Evolutionary conservation across 2,329 filamentous ascomycete species (phyloP), one percentile per base, ranked within the genome.

Genomic region (Xylariaceae sp.): DNA sequence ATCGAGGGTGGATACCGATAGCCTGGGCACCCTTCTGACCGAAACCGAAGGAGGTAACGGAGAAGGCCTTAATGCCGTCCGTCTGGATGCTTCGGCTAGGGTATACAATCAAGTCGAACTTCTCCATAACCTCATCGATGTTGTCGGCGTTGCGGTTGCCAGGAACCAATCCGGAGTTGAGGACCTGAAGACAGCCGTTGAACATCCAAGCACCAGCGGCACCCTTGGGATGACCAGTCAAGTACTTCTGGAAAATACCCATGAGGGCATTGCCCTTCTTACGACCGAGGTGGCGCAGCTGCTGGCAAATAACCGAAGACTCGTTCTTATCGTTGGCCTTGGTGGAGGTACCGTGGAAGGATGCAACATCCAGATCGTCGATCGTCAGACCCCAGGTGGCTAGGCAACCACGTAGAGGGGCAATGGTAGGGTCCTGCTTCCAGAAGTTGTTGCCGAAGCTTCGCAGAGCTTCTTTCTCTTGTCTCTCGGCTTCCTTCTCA

Each of bases 261-360:
- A 97, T 78, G 11, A 99, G 82, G 37, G 94, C 92, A 72, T 99
- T 99, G 71, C 95, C 94, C 86, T 97, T 97, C 77, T 88, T 88
- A 69, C 94, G 90, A 66, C 94, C 94, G 56, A 99, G 87, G 73
- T 99, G 95, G 68, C 88, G 87, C 76, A 99, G 86, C 78, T 99
- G 95, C 75, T 97, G 87, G 81, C 93, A 97, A 69, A 99, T 89
- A 71, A 97, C 94, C 56, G 92, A 92, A 15, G 94, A 97, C 76
- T 99, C 94, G 77, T 99, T 99, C 87, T 97, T 97, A 81, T 99
- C 94, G 76, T 99, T 99, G 68, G 94, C 94, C 73, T 96, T 92
- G 66, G 94, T 99, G 0, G 94, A 97, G 47, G 94, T 99, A 71
- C 94, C 94, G 80, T 99, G 94, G 90, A 97, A 97, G 11, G 94